These are phyloP conservation scores for Nothophytophthora sp. DNA, from an alignment of 352 stramenopile genomes.

Conservation along the genomic window DNA sequence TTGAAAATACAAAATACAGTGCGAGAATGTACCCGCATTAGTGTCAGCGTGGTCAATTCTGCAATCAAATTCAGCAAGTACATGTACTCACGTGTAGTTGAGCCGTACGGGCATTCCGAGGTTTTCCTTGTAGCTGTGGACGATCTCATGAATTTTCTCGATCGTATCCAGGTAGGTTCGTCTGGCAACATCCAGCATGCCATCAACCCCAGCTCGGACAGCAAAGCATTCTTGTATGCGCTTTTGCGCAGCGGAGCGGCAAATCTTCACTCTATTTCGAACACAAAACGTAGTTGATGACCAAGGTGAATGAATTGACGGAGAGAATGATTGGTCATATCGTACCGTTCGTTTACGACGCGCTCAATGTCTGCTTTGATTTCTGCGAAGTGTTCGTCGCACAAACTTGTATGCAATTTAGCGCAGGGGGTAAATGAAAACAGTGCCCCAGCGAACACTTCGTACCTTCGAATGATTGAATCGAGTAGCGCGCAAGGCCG, in stretches of 20 bases:
- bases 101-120: constrained; percentile 65
- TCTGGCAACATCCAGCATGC: constrained; percentile 84
- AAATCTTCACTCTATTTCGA: constrained; percentile 55
- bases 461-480: constrained; percentile 68
- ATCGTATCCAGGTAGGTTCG: constrained; percentile 84
- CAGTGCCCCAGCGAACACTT: not conserved
- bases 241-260: constrained; percentile 70
- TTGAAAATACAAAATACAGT: constrained; percentile 1
- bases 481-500: constrained; percentile 46
- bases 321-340: not conserved
- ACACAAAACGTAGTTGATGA: not conserved
- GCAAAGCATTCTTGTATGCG: constrained; percentile 88
- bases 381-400: constrained; percentile 47
- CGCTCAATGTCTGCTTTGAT: constrained; percentile 69
- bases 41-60: not conserved
- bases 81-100: constrained; percentile 68
- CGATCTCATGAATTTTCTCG: constrained; percentile 79
- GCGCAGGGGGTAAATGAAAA: no score
- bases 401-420: constrained; percentile 37
- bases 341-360: constrained; percentile 76
- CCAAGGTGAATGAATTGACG: not conserved
- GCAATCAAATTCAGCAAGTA: not conserved
- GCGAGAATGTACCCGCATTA: no score
- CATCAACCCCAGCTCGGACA: constrained; percentile 76
- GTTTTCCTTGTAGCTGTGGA: constrained; percentile 76